A percentile compares a stretch with the other conserved stretches of the same genome.
Evolutionary conservation across 2,329 filamentous ascomycete species (phyloP).

Genomic region (Sporothrix luriei): DNA sequence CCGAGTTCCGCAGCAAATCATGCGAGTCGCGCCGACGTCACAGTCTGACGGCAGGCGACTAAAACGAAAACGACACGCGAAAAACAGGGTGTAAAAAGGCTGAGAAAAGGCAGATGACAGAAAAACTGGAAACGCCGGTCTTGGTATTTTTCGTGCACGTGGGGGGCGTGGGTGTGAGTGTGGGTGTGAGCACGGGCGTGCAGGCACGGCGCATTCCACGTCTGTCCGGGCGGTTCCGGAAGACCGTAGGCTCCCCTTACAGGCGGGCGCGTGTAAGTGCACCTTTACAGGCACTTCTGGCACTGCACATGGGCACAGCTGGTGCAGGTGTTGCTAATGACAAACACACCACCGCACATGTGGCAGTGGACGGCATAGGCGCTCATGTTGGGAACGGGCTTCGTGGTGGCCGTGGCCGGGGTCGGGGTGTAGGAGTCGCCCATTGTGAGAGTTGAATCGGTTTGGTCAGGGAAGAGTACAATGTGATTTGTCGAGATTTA

Average conservation of each 20-base stretch:
- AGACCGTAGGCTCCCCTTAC: not conserved
- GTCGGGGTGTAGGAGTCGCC: not conserved
- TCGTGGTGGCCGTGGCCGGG: too few relatives aligned
- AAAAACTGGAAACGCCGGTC: not conserved
- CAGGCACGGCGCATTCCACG: not conserved
- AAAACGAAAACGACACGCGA: not conserved
- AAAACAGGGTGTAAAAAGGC: not conserved
- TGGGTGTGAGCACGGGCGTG: not conserved
- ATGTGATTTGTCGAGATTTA: not conserved
- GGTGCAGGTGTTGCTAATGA: constrained; percentile 59
- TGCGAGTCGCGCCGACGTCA: not conserved
- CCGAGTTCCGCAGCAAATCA: not conserved
- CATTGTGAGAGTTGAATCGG: constrained; percentile 15
- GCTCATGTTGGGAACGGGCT: constrained; percentile 36
- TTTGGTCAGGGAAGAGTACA: not conserved
- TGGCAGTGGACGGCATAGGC: constrained; percentile 56
- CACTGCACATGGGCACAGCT: constrained; percentile 56
- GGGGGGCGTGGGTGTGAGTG: constrained; percentile 10
- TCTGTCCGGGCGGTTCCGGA: constrained; percentile 14
- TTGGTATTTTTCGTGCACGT: not conserved
- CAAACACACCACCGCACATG: constrained; percentile 58
- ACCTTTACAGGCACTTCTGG: constrained; percentile 47
- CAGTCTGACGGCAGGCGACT: not conserved
- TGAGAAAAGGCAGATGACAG: constrained; percentile 11
- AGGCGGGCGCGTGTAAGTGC: not conserved